phyloP scores from a whole-genome alignment of 805 yeast genomes.

The Yarrowia divulgata region DNA sequence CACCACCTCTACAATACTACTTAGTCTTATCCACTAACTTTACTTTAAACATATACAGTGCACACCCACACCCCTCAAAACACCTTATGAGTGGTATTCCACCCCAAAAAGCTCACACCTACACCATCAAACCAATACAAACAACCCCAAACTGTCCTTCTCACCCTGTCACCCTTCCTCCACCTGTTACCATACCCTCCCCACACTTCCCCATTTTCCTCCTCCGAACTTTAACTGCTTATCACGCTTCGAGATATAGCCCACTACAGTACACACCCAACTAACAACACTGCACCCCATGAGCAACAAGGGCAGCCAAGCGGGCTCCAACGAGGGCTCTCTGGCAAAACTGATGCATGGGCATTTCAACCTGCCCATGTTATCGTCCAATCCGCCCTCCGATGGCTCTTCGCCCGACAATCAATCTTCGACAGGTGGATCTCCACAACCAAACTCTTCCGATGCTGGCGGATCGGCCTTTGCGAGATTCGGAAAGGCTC shows the following conservation, averaged over 20 bases:
- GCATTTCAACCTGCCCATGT: conserved; percentile 33
- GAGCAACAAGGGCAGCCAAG: conserved; percentile 32
- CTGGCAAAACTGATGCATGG: conserved; percentile 32
- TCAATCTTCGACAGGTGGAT: background rate
- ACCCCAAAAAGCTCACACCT: no score
- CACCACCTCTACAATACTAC: no score
- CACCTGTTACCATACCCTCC: background rate
- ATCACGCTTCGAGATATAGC: conserved; percentile 3
- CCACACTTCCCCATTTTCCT: background rate
- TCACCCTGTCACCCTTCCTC: background rate
- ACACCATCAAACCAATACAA: no score
- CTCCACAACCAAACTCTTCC: conserved; percentile 20
- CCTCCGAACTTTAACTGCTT: conserved; percentile 42
- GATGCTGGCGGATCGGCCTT: conserved; percentile 40
- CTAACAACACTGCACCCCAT: background rate
- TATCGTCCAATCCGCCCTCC: conserved; percentile 28
- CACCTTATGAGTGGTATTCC: no score
- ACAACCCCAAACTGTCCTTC: no score
- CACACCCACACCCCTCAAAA: no score
- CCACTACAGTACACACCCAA: background rate
- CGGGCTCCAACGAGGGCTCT: conserved; percentile 29
- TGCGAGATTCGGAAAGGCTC: conserved; percentile 46
- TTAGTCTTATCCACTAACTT: no score
- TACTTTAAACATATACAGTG: no score
- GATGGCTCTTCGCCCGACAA: conserved; percentile 37